Evolutionary conservation across 371 early-diverging fungal species (phyloP).

Genomic region (Lichtheimia ramosa): DNA sequence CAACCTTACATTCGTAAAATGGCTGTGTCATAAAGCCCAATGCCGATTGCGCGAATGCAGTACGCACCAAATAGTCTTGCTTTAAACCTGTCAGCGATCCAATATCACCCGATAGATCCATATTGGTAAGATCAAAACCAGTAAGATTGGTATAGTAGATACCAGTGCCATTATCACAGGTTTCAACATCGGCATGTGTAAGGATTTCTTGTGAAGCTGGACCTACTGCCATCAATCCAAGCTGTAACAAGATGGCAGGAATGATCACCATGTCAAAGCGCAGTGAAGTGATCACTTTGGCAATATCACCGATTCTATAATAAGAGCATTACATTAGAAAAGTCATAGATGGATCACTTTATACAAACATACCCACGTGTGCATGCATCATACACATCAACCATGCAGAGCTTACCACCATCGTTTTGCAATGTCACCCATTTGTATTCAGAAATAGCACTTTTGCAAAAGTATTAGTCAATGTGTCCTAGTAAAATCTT

Average conservation of each 20-base stretch:
- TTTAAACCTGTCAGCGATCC: constrained; percentile 5
- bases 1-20: not conserved
- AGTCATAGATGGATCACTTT: not conserved
- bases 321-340: not conserved
- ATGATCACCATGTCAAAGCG: constrained; percentile 7
- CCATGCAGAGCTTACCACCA: constrained; percentile 9
- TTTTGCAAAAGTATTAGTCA: not conserved
- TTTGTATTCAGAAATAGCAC: constrained; percentile 22
- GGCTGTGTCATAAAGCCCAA: not conserved
- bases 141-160: constrained; percentile 7
- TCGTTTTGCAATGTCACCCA: constrained; percentile 18
- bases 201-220: constrained; percentile 14
- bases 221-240: constrained; percentile 16
- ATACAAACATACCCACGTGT: constrained; percentile 16
- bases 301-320: not conserved
- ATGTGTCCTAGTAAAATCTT: not conserved
- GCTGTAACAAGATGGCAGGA: constrained; percentile 6
- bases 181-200: not conserved
- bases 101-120: not conserved
- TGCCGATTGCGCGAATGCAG: constrained; percentile 4
- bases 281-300: constrained; percentile 1
- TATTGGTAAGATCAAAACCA: constrained; percentile 1
- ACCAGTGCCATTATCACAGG: not conserved
- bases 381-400: constrained; percentile 22
- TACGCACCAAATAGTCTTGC: constrained; percentile 11